Evolutionary conservation across 2,329 filamentous ascomycete genomes (phyloP).

Genomic region (Teratosphaeria destructans): DNA sequence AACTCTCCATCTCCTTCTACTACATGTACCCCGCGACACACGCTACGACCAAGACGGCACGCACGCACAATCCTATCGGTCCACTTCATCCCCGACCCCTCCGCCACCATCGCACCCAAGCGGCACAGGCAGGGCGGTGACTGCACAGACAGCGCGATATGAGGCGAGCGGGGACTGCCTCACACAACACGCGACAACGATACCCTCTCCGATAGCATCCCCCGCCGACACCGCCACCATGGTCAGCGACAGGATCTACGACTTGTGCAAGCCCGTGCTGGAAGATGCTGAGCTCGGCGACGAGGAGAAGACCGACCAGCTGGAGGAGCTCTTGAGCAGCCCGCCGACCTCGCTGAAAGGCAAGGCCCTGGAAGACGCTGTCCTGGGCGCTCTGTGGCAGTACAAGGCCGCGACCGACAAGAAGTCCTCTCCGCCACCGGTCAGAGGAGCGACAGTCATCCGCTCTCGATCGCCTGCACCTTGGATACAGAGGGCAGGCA

Average conservation of each 20-base stretch:
- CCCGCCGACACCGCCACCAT: conserved; percentile 41
- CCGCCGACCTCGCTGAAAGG: conserved; percentile 63
- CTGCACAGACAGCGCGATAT: neutral
- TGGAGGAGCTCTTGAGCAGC: conserved; percentile 75
- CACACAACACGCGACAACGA: neutral
- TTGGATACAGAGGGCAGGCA: conserved; percentile 66
- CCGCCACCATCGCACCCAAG: neutral
- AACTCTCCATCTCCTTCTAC: neutral
- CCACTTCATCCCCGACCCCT: neutral
- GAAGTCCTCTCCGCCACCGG: conserved; percentile 66
- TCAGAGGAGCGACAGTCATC: conserved; percentile 68
- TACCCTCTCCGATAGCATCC: neutral
- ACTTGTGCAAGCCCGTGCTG: conserved; percentile 79
- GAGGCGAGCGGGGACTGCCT: conserved; percentile 1
- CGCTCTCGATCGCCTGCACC: conserved; percentile 85
- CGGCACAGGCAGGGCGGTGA: neutral
- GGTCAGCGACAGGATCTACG: conserved; percentile 88
- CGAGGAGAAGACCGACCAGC: conserved; percentile 86
- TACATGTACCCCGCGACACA: neutral
- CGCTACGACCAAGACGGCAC: neutral
- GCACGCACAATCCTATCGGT: neutral
- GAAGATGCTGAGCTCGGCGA: conserved; percentile 75
- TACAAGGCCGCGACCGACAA: conserved; percentile 54
- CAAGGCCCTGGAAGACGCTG: conserved; percentile 72
- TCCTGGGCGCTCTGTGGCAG: conserved; percentile 84